Evolutionary conservation across 495 filamentous ascomycete genomes (phyloP), one percentile per base, ranked within the genome.

Genomic region (Xylaria longipes): DNA sequence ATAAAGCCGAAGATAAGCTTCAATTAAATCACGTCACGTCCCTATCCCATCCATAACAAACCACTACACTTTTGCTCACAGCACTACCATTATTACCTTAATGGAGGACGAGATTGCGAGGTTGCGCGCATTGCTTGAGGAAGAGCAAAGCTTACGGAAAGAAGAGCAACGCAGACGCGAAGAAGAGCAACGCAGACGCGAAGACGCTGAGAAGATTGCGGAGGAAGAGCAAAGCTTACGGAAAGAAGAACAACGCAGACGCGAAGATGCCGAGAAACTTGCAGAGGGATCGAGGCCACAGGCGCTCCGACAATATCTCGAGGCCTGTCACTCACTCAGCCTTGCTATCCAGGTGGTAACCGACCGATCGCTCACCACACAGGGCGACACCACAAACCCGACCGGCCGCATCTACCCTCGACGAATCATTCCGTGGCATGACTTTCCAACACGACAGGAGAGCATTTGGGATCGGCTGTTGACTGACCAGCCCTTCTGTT

Each of bases 281-380:
- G 48, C 20, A 54, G 63, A 41, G 58, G 22, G 25, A 29, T 76
- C 72, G 57, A 62, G 69, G 63, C 77, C 73, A 67, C 70, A 73
- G 64, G 62, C 73, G 41, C 76, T 81, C 31, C 41, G 52, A 63
- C 70, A 72, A n/a, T 81, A 80, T 73, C 74, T 80, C 70, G 73
- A 81, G 35, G 50, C 72, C 45, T 81, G 78, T 64, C 78, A 80
- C 72, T 66, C 72, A 31, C 75, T 81, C 60, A 70, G 63, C 61
- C 76, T 78, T 71, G 71, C 77, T 46, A 75, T 80, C 68, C 29
- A 73, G 60, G 78, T 81, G n/a, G 76, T 78, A 2, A 80, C 78
- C 46, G 73, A 79, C 58, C 67, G 64, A 25, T 74, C 76, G 61
- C 68, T 75, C 58, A 82, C 78, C 14, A 81, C 77, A 33, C 72